These are phyloP conservation scores for Penicillium sp. DNA, from an alignment of 2,329 filamentous ascomycete genomes.

Conservation along the genomic window DNA sequence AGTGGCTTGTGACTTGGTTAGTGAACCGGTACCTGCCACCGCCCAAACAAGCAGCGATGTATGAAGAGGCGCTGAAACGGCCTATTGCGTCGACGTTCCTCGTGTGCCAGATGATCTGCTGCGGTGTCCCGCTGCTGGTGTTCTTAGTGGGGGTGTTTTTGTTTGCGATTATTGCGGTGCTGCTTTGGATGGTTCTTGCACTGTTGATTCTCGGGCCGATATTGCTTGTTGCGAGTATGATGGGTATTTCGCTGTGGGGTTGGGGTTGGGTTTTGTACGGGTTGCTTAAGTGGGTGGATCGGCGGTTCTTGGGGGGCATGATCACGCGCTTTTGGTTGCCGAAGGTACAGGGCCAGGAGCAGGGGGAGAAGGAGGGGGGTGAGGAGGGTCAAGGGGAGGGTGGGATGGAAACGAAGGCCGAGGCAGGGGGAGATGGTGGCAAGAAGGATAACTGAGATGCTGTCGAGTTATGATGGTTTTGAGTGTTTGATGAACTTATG, in stretches of 20 bases:
- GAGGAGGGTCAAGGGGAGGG: not conserved
- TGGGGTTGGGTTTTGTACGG: constrained; percentile 38
- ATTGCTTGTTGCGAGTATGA: constrained; percentile 34
- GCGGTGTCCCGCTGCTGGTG: constrained; percentile 39
- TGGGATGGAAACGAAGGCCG: not conserved
- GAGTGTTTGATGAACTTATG: not conserved
- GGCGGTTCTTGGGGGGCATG: constrained; percentile 31
- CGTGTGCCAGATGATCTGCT: constrained; percentile 40
- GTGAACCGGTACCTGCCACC: constrained; percentile 34
- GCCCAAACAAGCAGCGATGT: constrained; percentile 33
- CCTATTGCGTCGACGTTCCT: constrained; percentile 40
- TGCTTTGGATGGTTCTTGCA: constrained; percentile 38
- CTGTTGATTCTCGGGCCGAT: constrained; percentile 38
- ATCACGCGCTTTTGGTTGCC: constrained; percentile 32
- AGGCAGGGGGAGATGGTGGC: not conserved
- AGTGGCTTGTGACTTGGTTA: constrained; percentile 29
- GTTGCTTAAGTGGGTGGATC: constrained; percentile 32
- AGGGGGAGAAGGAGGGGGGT: not conserved
- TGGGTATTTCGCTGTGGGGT: constrained; percentile 36
- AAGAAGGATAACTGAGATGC: constrained; percentile 15
- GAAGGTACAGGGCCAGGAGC: constrained; percentile 5
- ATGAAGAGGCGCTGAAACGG: constrained; percentile 34
- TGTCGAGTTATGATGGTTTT: not conserved
- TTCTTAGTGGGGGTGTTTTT: constrained; percentile 39
- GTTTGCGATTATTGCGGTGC: constrained; percentile 37